Base-by-base conservation (phyloP, 148 eudicot species). In the Fagopyrum esculentum region DNA sequence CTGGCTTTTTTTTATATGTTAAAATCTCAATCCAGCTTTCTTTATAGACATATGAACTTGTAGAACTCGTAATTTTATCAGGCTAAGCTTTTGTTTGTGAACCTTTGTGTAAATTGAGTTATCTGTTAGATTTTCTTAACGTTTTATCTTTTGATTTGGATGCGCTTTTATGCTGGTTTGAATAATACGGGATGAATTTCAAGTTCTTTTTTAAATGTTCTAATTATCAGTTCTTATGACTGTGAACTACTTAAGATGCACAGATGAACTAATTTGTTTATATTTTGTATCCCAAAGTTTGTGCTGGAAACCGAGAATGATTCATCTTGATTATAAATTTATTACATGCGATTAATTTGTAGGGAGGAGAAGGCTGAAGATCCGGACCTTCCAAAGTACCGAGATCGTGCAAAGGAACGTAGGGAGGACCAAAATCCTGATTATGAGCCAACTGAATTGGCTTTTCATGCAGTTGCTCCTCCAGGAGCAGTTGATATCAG, bases 381-480 rank as follows among this genome's bases (percentile, higher is more conserved):
- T 80, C 88, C 85, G 1, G 98, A 90, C 66, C 76, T 45, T 47
- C 97, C 97, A 12, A 94, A 83, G 51, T 94, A 94, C 73, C 82
- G 98, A 73, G 98, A 94, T 81, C 85, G 97, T 81, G 98, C 98
- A 16, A 94, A 94, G 82, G 98, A 94, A 73, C 87, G 97, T 54
- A 85, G 98, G 72, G 98, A 94, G 78, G 98, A 94, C 79, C 96
- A 89, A 75, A 94, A 94, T 84, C 98, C 98, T 44, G 98, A 94
- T 83, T 94, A 94, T 78, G 98, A 91, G 81, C 73, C 87, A 6
- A 77, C 91, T 68, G 98, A 91, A 52, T 77, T 91, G 83, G 93
- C 95, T 48, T 89, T 94, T 74, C 98, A 94, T 85, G 98, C 98
- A 10, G 98, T 94, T 69, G 98, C 98, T 75, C 98, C 98, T 76